Evolutionary conservation across 257 asterid genomes (phyloP), one percentile per base, ranked within the genome.

Genomic region (Capsicum baccatum): DNA sequence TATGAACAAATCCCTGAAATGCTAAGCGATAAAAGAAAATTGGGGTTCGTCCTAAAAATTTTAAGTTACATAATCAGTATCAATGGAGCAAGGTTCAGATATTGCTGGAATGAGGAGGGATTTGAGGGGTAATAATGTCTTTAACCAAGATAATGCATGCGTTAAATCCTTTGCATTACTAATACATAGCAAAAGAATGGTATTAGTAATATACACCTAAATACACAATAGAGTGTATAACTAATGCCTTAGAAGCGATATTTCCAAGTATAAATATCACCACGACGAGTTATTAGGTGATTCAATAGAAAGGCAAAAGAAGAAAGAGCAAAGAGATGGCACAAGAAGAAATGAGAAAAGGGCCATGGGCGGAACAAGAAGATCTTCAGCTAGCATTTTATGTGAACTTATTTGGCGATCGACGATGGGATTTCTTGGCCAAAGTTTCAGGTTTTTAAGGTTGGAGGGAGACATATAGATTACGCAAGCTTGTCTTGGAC

Each of bases 401-500:
- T 88, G 99, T 93, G 88, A 94, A 92, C 88, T 89, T 95, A 67
- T 94, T 94, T 16, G 98, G 97, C 12, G 98, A 95, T 55, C 95
- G 98, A 5, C 92, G 99, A 52, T 95, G 98, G 98, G 98, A 95
- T 87, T 95, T 95, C 96, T 87, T 95, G 85, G 96, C 98, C 0
- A 93, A 94, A 91, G 97, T 95, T 50, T 95, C 99, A 94, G 99
- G 99, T 95, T 95, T 94, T 62, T 97, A 92, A 50, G 83, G 69
- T 80, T 95, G 98, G 99, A 86, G 99, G 99, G 99, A 93, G 99
- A 93, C n/a, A 12, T 54, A 74, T 74, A 74, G 0, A 74, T 50
- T 74, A 74, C 47, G 81, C 21, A 95, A 91, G 94, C 89, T 89
- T 95, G 44, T 91, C 90, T 86, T 79, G 92, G 94, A 97, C 98